Base-by-base conservation (phyloP, 306 rosid species). In the Cucurbita pepo region DNA sequence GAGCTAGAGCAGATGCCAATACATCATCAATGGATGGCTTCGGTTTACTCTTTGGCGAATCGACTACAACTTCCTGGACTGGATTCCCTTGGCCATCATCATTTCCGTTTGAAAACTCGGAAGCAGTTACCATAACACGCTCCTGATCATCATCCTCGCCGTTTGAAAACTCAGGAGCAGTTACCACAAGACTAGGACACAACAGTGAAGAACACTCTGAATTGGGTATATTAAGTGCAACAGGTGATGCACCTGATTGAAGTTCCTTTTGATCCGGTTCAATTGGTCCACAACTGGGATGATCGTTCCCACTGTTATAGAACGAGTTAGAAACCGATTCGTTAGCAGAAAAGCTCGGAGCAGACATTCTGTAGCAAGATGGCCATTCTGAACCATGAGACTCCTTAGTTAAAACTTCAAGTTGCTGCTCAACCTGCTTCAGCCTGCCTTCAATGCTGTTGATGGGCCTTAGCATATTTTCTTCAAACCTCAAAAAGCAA, bases 381-480 rank as follows among this genome's bases (percentile, higher is more conserved):
- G 85, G 74, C 55, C 55, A 63, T 58, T 78, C 82, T 62, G 89
- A 78, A 76, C 73, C 81, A 79, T 79, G 83, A 37, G 77, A 72
- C 60, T 85, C 84, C 77, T 71, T 82, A 60, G 76, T 71, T 48
- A 91, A 76, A 25, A 81, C 74, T 75, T 86, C 97, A 82, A 95
- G 89, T 59, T 91, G 96, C 86, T 85, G 88, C 83, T 95, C 99
- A 40, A 95, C 95, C 76, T 58, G 84, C 76, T 86, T 86, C 34
- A 95, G 99, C 85, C 99, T 89, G 37, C 79, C 78, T 82, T 91
- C 99, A 45, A 95, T 88, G 86, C 79, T 82, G 79, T 57, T 85
- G 45, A 95, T 86, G 69, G 99, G 97, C 70, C 80, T 78, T 51
- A 85, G 79, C 92, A 95, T 84, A 60, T 86, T 91, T 73, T 89